A percentile compares a stretch with the other conserved stretches of the same genome.
Conservation (phyloP, 1,284 basidiomycete species). For the Rhizoctonia solani region DNA sequence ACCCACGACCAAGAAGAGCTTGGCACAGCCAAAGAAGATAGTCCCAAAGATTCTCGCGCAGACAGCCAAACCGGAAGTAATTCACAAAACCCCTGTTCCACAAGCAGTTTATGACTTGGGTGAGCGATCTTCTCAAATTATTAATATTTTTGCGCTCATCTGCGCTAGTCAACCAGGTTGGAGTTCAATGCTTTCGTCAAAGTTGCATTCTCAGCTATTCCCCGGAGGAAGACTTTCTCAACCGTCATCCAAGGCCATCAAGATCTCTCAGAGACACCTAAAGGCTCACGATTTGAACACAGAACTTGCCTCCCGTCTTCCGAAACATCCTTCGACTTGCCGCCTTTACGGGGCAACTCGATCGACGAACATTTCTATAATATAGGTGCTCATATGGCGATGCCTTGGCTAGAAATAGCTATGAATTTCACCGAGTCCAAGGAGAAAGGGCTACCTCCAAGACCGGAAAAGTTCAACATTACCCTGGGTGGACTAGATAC, state of each 20-base stretch:
- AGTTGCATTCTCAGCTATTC: conserved; percentile 84
- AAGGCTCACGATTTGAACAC: conserved; percentile 78
- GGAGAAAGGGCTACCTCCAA: conserved; percentile 57
- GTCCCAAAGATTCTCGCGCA: too few relatives aligned
- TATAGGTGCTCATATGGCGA: conserved; percentile 71
- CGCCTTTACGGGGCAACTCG: conserved; percentile 78
- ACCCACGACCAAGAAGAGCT: too few relatives aligned
- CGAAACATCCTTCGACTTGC: conserved; percentile 83
- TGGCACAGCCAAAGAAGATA: too few relatives aligned
- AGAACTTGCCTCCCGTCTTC: conserved; percentile 76
- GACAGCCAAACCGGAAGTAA: too few relatives aligned
- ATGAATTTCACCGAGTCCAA: conserved; percentile 57
- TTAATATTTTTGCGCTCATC: neutral
- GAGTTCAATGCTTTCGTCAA: conserved; percentile 88
- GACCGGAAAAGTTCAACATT: conserved; percentile 71
- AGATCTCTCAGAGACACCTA: conserved; percentile 82
- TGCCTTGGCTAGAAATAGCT: conserved; percentile 84
- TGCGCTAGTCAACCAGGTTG: conserved; percentile 68
- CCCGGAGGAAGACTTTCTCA: conserved; percentile 66
- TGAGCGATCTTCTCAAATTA: neutral
- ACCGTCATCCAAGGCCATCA: conserved; percentile 65
- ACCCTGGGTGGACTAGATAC: conserved; percentile 92
- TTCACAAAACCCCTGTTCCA: neutral
- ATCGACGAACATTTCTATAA: conserved; percentile 90
- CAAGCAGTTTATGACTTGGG: neutral